Base-by-base conservation (phyloP, 73 alveolate species). In the Paramecium sexaurelia region DNA sequence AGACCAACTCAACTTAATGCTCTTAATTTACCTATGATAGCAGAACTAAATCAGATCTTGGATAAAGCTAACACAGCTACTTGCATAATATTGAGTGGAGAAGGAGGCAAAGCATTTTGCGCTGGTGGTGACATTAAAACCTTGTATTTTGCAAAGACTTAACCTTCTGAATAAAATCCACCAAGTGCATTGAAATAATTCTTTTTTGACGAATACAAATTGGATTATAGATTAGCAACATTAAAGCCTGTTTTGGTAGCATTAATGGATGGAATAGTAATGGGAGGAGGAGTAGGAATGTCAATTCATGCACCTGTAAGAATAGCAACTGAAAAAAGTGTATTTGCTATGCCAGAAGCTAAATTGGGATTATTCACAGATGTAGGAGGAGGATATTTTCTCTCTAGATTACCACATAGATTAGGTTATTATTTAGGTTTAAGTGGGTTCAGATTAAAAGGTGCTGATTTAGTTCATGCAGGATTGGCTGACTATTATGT, bases 261-360 rank as follows among this genome's bases (percentile, higher is more conserved):
- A 24, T 90, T 97, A 1, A 95, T 97, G 97, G 97, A 98, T 91
- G 99, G 99, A 41, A 95, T 96, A 78, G 99, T 97, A 27, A 97
- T 98, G 99, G 99, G 99, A 55, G 99, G 99, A 32, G 99, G 99
- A 11, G 99, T 98, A 17, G 99, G 99, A 27, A 90, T 98, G 13
- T 96, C 99, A 22, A 93, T 88, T n/a, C 98, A 98, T 92, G 98
- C 99, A 43, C 98, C 98, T 9, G 95, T 97, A 19, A 94, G 99
- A 92, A 92, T 98, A 33, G 99, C 98, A 19, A 98, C 99, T 10
- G 99, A 98, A 87, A 98, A 95, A 85, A 93, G 99, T 7, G 95
- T 96, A 7, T 97, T 92, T 32, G 99, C 99, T 2, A 97, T 97
- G 99, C 99, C 99, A 9, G 99, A 97, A 91, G 95, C 97, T 47